Evolutionary conservation across 768 basidiomycete genomes (phyloP).

Genomic region (Boletus patriciae): DNA sequence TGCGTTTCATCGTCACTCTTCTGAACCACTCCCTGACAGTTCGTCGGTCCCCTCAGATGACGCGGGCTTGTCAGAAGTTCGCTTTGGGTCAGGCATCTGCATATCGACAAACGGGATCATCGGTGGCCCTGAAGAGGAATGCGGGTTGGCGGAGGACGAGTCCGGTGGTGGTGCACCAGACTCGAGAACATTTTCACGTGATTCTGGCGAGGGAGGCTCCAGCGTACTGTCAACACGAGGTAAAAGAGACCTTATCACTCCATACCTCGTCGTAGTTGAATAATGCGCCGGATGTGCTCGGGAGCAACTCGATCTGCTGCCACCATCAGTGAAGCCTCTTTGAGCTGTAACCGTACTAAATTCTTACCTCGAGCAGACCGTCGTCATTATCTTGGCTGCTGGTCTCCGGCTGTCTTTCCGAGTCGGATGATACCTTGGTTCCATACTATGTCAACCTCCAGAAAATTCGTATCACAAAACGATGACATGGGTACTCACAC

Average conservation of each 20-base stretch:
- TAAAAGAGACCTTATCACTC: neutral
- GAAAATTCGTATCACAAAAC: too few species aligned
- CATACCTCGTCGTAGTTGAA: neutral
- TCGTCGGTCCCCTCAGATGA: neutral
- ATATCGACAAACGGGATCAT: neutral
- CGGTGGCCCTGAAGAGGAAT: neutral
- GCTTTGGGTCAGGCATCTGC: neutral
- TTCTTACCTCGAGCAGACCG: neutral
- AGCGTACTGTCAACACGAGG: neutral
- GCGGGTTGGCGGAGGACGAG: neutral
- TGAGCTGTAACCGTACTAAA: rapidly evolving
- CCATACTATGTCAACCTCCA: neutral
- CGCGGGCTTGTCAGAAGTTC: neutral
- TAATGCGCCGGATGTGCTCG: neutral
- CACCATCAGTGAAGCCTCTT: neutral
- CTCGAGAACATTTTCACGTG: too few species aligned
- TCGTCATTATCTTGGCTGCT: neutral
- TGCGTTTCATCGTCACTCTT: neutral
- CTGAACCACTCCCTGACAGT: neutral
- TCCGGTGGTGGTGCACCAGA: neutral
- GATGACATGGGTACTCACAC: too few species aligned
- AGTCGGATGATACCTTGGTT: neutral
- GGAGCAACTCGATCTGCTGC: neutral
- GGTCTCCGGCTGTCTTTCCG: neutral
- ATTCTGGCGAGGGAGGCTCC: neutral